Evolutionary conservation across 1,284 basidiomycete species (phyloP).

Genomic region (Salmacisia buchloeana): DNA sequence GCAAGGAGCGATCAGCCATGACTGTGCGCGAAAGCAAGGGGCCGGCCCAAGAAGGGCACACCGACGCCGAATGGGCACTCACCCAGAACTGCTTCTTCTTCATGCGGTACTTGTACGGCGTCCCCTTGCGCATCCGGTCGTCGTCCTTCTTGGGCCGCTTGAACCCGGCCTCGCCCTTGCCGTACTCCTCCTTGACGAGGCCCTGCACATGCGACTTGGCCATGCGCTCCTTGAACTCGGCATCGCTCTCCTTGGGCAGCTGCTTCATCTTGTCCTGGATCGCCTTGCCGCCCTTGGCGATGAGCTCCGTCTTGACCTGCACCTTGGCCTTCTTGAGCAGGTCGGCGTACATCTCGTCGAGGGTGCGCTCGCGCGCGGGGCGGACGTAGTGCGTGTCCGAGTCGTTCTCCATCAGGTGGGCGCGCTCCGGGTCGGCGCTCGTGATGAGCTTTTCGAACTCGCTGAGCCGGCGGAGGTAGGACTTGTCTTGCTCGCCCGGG

Average conservation of each 20-base stretch:
- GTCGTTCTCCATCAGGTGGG: neutral
- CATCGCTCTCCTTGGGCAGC: slow-evolving; percentile 40
- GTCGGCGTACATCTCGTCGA: slow-evolving; percentile 6
- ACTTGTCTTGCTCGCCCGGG: neutral
- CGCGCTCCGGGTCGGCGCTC: neutral
- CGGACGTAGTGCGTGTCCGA: neutral
- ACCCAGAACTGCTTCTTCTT: slow-evolving; percentile 19
- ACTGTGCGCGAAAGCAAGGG: neutral
- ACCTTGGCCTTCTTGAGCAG: slow-evolving; percentile 2
- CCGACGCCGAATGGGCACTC: neutral
- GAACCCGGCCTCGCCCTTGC: slow-evolving; percentile 35
- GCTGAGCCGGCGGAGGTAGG: slow-evolving; percentile 5
- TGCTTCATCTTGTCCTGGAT: neutral
- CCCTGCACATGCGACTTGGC: slow-evolving; percentile 36
- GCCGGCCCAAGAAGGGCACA: neutral
- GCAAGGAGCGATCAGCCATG: neutral
- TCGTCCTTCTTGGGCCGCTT: slow-evolving; percentile 37
- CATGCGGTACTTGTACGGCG: slow-evolving; percentile 38
- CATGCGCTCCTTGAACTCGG: slow-evolving; percentile 33
- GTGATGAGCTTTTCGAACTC: slow-evolving; percentile 6
- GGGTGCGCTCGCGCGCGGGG: neutral
- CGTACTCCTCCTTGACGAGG: slow-evolving; percentile 30
- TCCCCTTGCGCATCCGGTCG: slow-evolving; percentile 37
- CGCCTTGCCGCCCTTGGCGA: neutral
- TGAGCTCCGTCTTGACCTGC: slow-evolving; percentile 1